Percentiles rank a stretch among this genome's conserved stretches.
These are phyloP conservation scores for Berkeleyomyces basicola DNA, from an alignment of 2,329 filamentous ascomycete genomes.

Conservation along the genomic window DNA sequence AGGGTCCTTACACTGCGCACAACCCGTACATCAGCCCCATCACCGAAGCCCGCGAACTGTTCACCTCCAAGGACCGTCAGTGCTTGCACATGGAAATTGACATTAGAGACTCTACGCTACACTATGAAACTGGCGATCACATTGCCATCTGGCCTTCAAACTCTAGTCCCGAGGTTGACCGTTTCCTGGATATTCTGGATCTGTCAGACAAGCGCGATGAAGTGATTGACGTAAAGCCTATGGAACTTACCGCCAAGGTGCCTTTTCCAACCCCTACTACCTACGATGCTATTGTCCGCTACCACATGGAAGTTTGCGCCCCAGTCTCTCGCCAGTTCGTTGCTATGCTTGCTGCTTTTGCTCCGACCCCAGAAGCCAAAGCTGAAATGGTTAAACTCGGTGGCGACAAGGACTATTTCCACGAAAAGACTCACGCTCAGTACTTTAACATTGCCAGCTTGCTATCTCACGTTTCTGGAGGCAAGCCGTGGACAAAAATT, in stretches of 20 bases:
- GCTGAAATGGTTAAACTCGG: constrained; percentile 78
- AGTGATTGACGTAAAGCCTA: constrained; percentile 75
- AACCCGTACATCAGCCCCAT: constrained; percentile 96
- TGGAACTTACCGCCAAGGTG: constrained; percentile 91
- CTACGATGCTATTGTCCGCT: constrained; percentile 81
- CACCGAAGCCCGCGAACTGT: constrained; percentile 75
- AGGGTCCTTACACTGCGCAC: constrained; percentile 88
- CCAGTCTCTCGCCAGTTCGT: constrained; percentile 94
- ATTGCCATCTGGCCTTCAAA: constrained; percentile 97
- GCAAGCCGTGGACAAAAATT: constrained; percentile 63
- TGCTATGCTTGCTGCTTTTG: constrained; percentile 71
- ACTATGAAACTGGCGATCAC: constrained; percentile 93
- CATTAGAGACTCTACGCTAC: constrained; percentile 72
- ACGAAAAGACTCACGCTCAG: constrained; percentile 62
- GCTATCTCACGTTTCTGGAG: constrained; percentile 54
- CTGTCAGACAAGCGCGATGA: constrained; percentile 60
- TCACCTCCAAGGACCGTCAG: constrained; percentile 77
- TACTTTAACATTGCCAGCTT: constrained; percentile 84
- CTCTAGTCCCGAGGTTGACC: constrained; percentile 77
- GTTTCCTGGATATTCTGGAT: constrained; percentile 66
- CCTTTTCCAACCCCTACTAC: constrained; percentile 96
- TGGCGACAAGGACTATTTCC: constrained; percentile 89
- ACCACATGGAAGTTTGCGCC: constrained; percentile 92
- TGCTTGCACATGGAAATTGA: constrained; percentile 95
- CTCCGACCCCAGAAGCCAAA: constrained; percentile 71